Evolutionary conservation across 1,284 basidiomycete genomes (phyloP), one percentile per base, ranked within the genome.

Genomic region (Cryptococcus hybrid): DNA sequence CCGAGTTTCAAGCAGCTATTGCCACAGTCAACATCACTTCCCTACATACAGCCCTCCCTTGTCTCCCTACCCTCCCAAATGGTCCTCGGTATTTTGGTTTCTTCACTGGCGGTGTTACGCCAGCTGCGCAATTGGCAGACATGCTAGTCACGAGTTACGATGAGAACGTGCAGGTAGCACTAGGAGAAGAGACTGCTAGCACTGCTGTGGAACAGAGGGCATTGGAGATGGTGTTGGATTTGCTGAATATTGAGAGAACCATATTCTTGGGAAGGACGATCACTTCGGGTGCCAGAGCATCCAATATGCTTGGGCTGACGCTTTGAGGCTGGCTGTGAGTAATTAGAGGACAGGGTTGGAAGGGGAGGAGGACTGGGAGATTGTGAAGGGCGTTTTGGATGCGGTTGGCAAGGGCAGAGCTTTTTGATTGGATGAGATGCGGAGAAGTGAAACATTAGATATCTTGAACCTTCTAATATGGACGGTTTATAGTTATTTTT

Each of bases 241-340:
- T 83, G 1, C 67, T 83, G 0, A 56, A 59, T 2, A 72, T 83
- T 2, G 62, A 71, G 1, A 56, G 68, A 3, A 59, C 66, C 0
- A 51, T 35, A 1, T 83, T 78, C 59, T 58, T 60, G n/a, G 78
- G 78, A 6, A 66, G 80, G 34, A 80, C 79, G 0, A 60, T 82
- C 13, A 82, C 81, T 0, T 82, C 81, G 0, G 82, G 82, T 5
- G 82, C 82, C 1, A 83, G 82, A 0, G 73, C 78, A 0, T 73
- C 72, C n/a, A 83, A 83, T 61, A 65, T 82, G 12, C 73, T 83
- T 8, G 82, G 80, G 3, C 65, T 83, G 46, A 34, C 0, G 35
- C 34, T n/a, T n/a, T n/a, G n/a, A n/a, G n/a, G n/a, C n/a, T n/a
- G n/a, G n/a, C n/a, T n/a, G n/a, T n/a, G n/a, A n/a, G n/a, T n/a